Base-by-base conservation (phyloP, 768 basidiomycete genomes). In the Kwoniella mangroviensis region DNA sequence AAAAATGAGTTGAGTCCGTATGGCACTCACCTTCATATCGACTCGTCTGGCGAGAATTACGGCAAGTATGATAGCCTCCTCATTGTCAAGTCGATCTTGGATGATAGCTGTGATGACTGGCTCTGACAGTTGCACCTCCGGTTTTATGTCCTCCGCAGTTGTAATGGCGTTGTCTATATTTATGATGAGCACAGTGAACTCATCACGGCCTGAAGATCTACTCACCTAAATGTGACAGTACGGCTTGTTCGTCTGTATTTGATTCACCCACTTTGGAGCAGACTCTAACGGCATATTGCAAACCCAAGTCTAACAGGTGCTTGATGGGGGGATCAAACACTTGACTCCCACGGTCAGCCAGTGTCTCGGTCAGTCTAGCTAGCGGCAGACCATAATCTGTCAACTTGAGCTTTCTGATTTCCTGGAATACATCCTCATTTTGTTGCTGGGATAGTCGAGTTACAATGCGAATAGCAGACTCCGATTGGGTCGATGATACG, bases 61-160 rank as follows among this genome's bases (percentile, higher is more conserved):
- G 1, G 87, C 84, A 15, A 92, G 82, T 1, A 84, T 77, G 2
- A 90, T 73, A 19, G 85, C 71, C 34, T 52, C 58, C 51, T 64
- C 41, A 10, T 62, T 41, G 24, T 51, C 49, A 11, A 95, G 83
- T n/a, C 86, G 86, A 67, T 87, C 84, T 78, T 90, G 90, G 53
- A 91, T 84, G 19, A 88, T 84, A 1, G 88, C 87, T 7, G 87
- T 87, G 21, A 94, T 72, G 19, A 93, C 81, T 0, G 92, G 89
- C 69, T 97, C 94, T 0, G 88, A 89, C 10, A 90, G 78, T 73
- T 91, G 88, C 0, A 85, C 72, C 71, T 90, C 90, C 42, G 87
- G 75, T 21, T 76, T 74, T 2, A 84, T 65, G n/a, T 58, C 43
- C 52, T 45, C 26, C 45, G 45, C 13, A 28, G 9, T 42, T 52